Conservation (phyloP, 192 early-diverging fungal species). For the Coemansia erecta region DNA sequence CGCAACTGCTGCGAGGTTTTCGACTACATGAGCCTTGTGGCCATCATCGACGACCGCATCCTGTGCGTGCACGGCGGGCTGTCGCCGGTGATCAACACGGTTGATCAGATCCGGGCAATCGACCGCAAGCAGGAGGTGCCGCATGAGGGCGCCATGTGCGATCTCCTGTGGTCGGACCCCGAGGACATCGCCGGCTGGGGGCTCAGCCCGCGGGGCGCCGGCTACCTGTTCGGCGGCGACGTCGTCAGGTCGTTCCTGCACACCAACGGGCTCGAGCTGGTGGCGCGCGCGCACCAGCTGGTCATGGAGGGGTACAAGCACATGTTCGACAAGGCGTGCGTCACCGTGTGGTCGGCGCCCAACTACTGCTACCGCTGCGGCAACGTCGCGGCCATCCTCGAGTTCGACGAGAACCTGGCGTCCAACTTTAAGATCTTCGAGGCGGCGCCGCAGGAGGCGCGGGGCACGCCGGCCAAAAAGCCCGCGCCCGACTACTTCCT, state of each 20-base stretch:
- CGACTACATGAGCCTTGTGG: constrained; percentile 91
- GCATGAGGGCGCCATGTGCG: constrained; percentile 97
- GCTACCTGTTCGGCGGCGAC: constrained; percentile 97
- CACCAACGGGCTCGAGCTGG: constrained; percentile 80
- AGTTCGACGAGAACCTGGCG: constrained; percentile 86
- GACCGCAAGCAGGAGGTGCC: constrained; percentile 97
- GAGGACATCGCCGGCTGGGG: constrained; percentile 91
- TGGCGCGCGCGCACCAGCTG: constrained; percentile 95
- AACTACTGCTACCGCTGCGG: constrained; percentile 99
- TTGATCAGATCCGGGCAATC: constrained; percentile 94
- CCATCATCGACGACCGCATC: constrained; percentile 91
- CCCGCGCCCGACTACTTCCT: constrained; percentile 93
- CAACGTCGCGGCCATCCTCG: constrained; percentile 95
- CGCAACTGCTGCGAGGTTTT: constrained; percentile 97
- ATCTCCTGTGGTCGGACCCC: constrained; percentile 97
- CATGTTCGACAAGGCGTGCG: constrained; percentile 94
- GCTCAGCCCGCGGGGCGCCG: constrained; percentile 92
- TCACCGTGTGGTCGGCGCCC: constrained; percentile 98
- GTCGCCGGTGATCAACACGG: constrained; percentile 86
- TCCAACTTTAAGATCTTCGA: constrained; percentile 92
- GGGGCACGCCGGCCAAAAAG: constrained; percentile 79
- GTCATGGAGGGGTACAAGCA: constrained; percentile 97
- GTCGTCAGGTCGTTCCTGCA: constrained; percentile 80
- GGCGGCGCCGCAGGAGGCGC: constrained; percentile 84
- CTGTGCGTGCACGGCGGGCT: constrained; percentile 96